Conservation (phyloP, 257 asterid genomes). For the Lantana camara region DNA sequence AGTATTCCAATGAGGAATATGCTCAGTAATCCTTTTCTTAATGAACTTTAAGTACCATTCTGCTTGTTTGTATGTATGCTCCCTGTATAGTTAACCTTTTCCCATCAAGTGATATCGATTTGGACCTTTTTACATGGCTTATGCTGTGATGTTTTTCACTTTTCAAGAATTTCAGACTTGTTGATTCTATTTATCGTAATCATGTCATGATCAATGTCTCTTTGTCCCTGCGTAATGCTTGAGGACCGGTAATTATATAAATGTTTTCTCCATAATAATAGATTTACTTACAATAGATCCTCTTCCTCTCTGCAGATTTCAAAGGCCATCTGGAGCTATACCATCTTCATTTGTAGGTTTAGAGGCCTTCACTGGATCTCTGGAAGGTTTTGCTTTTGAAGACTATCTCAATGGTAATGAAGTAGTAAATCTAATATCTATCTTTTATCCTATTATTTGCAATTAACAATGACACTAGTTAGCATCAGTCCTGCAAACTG, state of each 20-base stretch:
- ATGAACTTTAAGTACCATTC: background rate
- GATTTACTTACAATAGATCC: conserved; percentile 8
- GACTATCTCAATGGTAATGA: conserved; percentile 78
- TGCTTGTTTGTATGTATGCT: background rate
- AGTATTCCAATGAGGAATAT: conserved; percentile 1
- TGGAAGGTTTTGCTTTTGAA: conserved; percentile 80
- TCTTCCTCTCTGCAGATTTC: conserved; percentile 57
- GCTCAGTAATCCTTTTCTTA: background rate
- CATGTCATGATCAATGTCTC: background rate
- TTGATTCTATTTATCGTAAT: conserved; percentile 1
- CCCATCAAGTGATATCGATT: conserved; percentile 14
- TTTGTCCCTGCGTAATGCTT: conserved; percentile 6
- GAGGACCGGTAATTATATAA: conserved; percentile 3
- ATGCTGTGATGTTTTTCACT: conserved; percentile 9
- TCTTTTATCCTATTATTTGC: background rate
- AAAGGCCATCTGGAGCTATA: conserved; percentile 83
- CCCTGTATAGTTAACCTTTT: conserved; percentile 1
- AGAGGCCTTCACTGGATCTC: conserved; percentile 72
- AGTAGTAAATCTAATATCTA: background rate
- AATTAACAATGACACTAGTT: background rate
- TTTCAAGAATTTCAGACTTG: background rate
- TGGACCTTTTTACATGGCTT: background rate
- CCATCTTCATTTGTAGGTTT: conserved; percentile 88
- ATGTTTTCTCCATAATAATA: background rate
- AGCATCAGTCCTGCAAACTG: background rate